Base-by-base conservation (phyloP, 352 stramenopile species). In the Thraustochytrium striatum region DNA sequence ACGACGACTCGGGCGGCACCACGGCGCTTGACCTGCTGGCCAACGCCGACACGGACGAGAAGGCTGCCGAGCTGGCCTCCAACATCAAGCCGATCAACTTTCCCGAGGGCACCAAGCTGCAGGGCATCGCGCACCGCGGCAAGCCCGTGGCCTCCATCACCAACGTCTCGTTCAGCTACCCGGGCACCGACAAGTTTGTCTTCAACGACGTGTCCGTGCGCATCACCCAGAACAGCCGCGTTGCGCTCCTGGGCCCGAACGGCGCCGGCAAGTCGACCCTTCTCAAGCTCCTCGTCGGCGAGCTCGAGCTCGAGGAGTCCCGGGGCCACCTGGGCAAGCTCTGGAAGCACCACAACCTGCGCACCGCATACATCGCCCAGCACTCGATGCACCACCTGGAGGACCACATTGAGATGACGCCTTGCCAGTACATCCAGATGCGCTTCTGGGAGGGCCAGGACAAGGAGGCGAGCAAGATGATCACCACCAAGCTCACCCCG, bases 301-400 rank as follows among this genome's bases (percentile, higher is more conserved):
- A 90, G 44, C 94, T 98, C 83, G 84, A 84, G 16, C 86, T 91
- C 9, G 82, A 91, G 21, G 72, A 57, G 69, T 58, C 38, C 30
- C 13, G 83, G 13, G 68, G 62, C 25, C 30, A 62, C 41, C 1
- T 1, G 35, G 75, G 75, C 43, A 72, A 62, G 47, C 35, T 82
- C 43, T 85, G 72, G 65, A 81, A 82, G 61, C 81, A 85, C 57
- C 82, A 82, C 69, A 85, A 85, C 70, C 50, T 85, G 62, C 78
- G 78, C 33, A 85, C 79, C 36, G 81, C 80, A 0, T 85, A 85
- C 78, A 83, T 85, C 36, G 82, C 84, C 86, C 57, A 78, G 88
- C 94, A 98, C 86, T 91, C 94, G 44, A 98, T 98, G 87, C 93
- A 97, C 84, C 95, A 98, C 86, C 95, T 98, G 79, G 95, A 98